Base-by-base conservation (phyloP, 306 rosid genomes). In the Lotus japonicus region DNA sequence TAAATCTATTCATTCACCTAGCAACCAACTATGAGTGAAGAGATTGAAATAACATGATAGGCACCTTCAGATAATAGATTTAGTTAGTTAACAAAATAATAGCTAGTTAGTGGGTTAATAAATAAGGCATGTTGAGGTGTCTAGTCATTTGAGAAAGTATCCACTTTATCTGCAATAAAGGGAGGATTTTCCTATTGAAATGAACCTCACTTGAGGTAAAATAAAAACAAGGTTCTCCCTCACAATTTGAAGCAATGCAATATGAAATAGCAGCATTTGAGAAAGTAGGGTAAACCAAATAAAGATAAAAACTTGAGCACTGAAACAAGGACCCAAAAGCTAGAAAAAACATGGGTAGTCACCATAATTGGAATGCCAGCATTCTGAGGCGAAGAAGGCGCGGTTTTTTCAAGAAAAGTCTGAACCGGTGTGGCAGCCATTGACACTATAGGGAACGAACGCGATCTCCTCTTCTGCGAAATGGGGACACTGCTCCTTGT, bases 281-380 rank as follows among this genome's bases (percentile, higher is more conserved):
- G 31, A 26, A 26, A 26, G 31, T 26, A 2, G 31, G 31, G 31
- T 26, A 26, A 26, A 3, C 2, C 31, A 26, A 3, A 26, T 0
- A 26, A 26, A 26, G 31, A 26, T 2, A 59, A 42, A 72, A 58
- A 13, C 23, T 26, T 18, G 21, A 6, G 19, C 73, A 68, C 5
- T 58, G 15, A 79, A 67, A 71, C 6, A 43, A 1, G 38, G 35
- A 17, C 4, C 11, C 9, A 43, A 56, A 28, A 43, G 21, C 44
- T 9, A 19, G 17, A 52, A 42, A 64, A 80, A 5, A 9, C 21
- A 7, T 23, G 61, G 63, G 26, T 3, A 53, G 42, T 45, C 23
- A 83, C 87, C 87, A 80, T 80, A 41, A 83, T 70, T n/a, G 87
- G 87, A 28, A 53, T 19, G 36, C 66, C 80, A 5, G 44, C 41